phyloP scores from a whole-genome alignment of 2,329 filamentous ascomycete genomes.

The Pyrenophora teres region DNA sequence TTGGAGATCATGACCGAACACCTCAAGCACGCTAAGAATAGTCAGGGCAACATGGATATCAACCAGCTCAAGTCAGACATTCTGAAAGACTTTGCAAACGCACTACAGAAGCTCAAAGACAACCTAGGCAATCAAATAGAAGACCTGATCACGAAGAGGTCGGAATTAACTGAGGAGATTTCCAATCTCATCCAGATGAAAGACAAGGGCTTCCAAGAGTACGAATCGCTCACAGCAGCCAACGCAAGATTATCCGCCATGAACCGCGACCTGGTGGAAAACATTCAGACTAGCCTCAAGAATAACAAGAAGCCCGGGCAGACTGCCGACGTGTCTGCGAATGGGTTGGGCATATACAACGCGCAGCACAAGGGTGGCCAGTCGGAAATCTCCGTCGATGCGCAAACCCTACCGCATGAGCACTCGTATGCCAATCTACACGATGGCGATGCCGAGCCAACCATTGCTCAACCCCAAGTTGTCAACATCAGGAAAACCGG shows the following conservation, averaged over 20 bases:
- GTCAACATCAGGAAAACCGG: constrained; percentile 88
- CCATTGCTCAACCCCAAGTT: constrained; percentile 79
- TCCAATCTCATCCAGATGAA: constrained; percentile 80
- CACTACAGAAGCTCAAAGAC: constrained; percentile 74
- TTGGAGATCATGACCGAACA: constrained; percentile 88
- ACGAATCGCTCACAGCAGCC: constrained; percentile 91
- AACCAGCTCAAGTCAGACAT: constrained; percentile 69
- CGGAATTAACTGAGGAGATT: constrained; percentile 83
- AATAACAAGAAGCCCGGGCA: constrained; percentile 63
- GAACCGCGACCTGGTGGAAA: constrained; percentile 93
- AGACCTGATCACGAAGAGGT: constrained; percentile 85
- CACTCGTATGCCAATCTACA: constrained; percentile 50
- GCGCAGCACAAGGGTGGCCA: constrained; percentile 45
- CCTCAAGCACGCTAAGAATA: constrained; percentile 83
- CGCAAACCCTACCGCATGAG: constrained; percentile 47
- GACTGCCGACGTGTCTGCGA: constrained; percentile 52
- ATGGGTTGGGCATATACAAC: constrained; percentile 68
- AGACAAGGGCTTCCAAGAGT: constrained; percentile 91
- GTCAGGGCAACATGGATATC: constrained; percentile 75
- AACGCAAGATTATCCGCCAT: constrained; percentile 92
- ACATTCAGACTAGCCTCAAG: constrained; percentile 92
- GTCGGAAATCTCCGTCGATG: constrained; percentile 47
- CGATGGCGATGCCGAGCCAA: constrained; percentile 68
- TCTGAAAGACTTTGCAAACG: constrained; percentile 65
- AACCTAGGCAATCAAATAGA: constrained; percentile 77